phyloP scores from a whole-genome alignment of 306 rosid species.

The Castanopsis chinensis region DNA sequence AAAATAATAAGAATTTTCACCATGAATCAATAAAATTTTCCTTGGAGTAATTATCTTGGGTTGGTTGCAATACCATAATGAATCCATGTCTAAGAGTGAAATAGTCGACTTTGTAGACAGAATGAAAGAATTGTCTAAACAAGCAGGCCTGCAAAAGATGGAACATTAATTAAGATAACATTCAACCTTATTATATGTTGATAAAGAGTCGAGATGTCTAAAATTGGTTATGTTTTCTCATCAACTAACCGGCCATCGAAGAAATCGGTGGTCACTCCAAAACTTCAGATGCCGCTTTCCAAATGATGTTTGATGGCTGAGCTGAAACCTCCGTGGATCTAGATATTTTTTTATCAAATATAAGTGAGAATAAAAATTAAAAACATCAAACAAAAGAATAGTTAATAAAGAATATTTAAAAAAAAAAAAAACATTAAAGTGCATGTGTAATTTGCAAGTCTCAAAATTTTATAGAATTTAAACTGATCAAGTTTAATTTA shows the following conservation, averaged over 20 bases:
- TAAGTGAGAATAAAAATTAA: neutral
- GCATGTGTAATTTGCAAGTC: too few species aligned
- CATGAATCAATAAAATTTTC: neutral
- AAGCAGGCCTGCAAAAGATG: slow-evolving; percentile 41
- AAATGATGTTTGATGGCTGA: slow-evolving; percentile 57
- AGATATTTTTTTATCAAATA: neutral
- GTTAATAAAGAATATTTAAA: neutral
- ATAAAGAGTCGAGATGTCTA: neutral
- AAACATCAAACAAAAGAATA: neutral
- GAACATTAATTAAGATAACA: neutral
- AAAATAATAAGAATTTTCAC: neutral
- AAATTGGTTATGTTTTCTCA: neutral
- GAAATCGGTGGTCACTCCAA: slow-evolving; percentile 43
- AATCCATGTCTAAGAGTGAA: slow-evolving; percentile 65
- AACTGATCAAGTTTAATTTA: too few species aligned
- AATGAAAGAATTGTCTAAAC: slow-evolving; percentile 42
- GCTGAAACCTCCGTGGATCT: slow-evolving; percentile 62
- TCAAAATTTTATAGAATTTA: too few species aligned
- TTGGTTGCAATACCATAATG: slow-evolving; percentile 37
- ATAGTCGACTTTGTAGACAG: slow-evolving; percentile 55
- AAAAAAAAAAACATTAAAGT: neutral
- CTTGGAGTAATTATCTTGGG: neutral
- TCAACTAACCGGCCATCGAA: slow-evolving; percentile 44
- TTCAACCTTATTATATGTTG: neutral
- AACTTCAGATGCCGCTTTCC: slow-evolving; percentile 54